Percentiles rank a stretch among this genome's conserved stretches.
Conservation (phyloP, 2,329 filamentous ascomycete species). For the Penicillium capsulatum region DNA sequence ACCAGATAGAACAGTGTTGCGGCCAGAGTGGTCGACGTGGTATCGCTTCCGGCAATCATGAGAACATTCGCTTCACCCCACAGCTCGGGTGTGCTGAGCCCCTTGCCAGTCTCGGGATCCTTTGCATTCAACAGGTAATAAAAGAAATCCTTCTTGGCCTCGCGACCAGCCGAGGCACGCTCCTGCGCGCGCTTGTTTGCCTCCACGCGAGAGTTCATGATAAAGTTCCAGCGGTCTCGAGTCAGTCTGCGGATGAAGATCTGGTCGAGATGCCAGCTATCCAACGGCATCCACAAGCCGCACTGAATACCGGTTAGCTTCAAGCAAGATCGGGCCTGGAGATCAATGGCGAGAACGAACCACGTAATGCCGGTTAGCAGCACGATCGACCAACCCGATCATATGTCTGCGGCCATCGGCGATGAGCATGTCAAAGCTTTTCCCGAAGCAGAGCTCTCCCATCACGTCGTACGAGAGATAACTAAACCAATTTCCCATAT, state of each 20-base stretch:
- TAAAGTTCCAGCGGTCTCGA: conserved; percentile 63
- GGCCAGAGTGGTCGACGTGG: conserved; percentile 61
- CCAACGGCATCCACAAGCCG: conserved; percentile 66
- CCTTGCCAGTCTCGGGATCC: conserved; percentile 66
- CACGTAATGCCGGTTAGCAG: conserved; percentile 64
- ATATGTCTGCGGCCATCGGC: conserved; percentile 55
- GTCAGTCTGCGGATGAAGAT: conserved; percentile 65
- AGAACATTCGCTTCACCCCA: conserved; percentile 68
- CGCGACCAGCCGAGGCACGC: conserved; percentile 55
- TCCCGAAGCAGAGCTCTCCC: conserved; percentile 50
- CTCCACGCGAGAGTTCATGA: conserved; percentile 66
- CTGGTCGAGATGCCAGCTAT: conserved; percentile 63
- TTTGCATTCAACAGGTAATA: conserved; percentile 68
- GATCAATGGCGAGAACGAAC: conserved; percentile 43
- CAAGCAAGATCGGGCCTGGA: neutral
- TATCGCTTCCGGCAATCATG: conserved; percentile 69
- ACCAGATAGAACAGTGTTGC: conserved; percentile 41
- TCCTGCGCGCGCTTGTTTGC: conserved; percentile 61
- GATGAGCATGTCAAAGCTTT: conserved; percentile 49
- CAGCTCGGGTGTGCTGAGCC: conserved; percentile 62
- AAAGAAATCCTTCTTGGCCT: conserved; percentile 69
- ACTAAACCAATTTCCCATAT: conserved; percentile 39
- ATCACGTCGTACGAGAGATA: conserved; percentile 51
- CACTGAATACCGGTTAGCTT: conserved; percentile 46
- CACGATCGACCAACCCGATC: conserved; percentile 62